Evolutionary conservation across 1,284 basidiomycete species (phyloP).

Genomic region (Ustilago vetiveriae): DNA sequence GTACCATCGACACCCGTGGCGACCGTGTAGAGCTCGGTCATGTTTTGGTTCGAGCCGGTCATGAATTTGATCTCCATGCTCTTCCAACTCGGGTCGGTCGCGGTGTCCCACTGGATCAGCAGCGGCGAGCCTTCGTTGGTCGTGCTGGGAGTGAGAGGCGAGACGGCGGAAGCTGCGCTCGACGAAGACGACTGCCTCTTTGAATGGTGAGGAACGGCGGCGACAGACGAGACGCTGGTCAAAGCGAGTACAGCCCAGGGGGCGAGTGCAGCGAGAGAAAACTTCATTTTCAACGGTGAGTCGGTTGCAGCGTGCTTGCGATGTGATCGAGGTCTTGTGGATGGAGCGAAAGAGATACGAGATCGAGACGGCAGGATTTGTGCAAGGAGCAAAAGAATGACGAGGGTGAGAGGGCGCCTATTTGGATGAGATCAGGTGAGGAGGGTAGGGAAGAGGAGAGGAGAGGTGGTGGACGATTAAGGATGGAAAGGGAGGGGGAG

Average conservation of each 20-base stretch:
- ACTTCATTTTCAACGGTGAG: constrained; percentile 48
- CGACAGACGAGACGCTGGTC: constrained; percentile 26
- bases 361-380: not conserved
- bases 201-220: constrained; percentile 13
- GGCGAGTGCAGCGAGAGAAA: constrained; percentile 29
- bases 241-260: constrained; percentile 30
- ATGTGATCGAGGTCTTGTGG: not conserved
- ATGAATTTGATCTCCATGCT: constrained; percentile 72
- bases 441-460: not conserved
- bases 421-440: not conserved
- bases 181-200: constrained; percentile 27
- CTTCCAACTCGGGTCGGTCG: constrained; percentile 49
- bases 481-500: constrained; percentile 1
- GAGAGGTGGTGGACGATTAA: not conserved
- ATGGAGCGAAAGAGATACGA: not conserved
- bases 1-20: constrained; percentile 75
- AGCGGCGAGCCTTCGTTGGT: constrained; percentile 34
- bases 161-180: constrained; percentile 3
- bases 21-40: constrained; percentile 77
- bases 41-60: constrained; percentile 78
- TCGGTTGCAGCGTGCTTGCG: too few species aligned
- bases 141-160: constrained; percentile 36
- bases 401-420: constrained; percentile 13
- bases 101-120: constrained; percentile 43
- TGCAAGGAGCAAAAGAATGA: constrained; percentile 36